These are phyloP conservation scores for Pinus albicaulis DNA, from an alignment of 75 land plant genomes.

Conservation along the genomic window DNA sequence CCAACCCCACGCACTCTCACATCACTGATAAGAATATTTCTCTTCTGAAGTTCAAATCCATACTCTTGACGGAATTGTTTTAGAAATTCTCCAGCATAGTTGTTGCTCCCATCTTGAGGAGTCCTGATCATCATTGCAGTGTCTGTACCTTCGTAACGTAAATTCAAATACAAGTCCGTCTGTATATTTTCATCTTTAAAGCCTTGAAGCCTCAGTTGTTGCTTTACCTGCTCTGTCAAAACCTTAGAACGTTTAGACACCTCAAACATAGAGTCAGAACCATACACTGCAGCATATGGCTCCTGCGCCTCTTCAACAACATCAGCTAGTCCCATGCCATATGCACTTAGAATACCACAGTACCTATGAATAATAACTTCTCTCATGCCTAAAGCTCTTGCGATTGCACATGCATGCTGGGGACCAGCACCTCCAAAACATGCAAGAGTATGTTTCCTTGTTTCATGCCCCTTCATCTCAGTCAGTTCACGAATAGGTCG, in stretches of 20 bases:
- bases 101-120: conserved; percentile 34
- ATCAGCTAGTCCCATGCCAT: conserved; percentile 99
- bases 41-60: conserved; percentile 85
- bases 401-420: conserved; percentile 99
- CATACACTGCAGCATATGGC: conserved; percentile 87
- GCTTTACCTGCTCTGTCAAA: conserved; percentile 52
- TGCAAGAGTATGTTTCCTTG: conserved; percentile 86
- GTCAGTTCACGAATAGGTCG: conserved; percentile 94
- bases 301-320: conserved; percentile 97
- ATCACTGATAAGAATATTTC: conserved; percentile 84
- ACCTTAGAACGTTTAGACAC: conserved; percentile 50
- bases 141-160: conserved; percentile 97
- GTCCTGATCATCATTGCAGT: conserved; percentile 87
- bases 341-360: conserved; percentile 98
- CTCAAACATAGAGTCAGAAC: conserved; percentile 58
- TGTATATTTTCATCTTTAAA: conserved; percentile 60
- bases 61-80: conserved; percentile 85
- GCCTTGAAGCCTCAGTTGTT: conserved; percentile 67
- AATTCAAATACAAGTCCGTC: conserved; percentile 74
- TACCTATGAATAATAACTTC: conserved; percentile 89
- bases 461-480: conserved; percentile 98
- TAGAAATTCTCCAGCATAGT: conserved; percentile 73
- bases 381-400: conserved; percentile 87
- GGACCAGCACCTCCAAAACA: conserved; percentile 99
- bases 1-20: conserved; percentile 93